Evolutionary conservation across 73 alveolate species (phyloP), one percentile per base, ranked within the genome.

Genomic region (Paramecium bursaria): DNA sequence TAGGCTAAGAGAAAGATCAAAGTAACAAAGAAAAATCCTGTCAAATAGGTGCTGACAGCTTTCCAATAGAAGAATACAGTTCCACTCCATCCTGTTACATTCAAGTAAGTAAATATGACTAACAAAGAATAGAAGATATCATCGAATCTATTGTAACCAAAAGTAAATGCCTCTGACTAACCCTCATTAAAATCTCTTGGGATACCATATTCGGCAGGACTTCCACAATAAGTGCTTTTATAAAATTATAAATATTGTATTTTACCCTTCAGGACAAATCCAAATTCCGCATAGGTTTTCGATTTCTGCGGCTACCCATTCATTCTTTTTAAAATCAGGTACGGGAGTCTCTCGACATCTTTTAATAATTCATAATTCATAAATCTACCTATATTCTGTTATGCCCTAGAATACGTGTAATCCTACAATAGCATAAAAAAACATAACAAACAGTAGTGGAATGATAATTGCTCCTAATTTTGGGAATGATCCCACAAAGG

Each of bases 261-360:
- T n/a, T n/a, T n/a, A n/a, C n/a, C n/a, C n/a, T n/a, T 35, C 82
- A 7, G 82, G 82, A 42, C 82, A 67, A 11, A 39, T 33, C 57
- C 60, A 39, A n/a, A 67, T 67, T 3, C 82, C 82, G 33, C 82
- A 67, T 14, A 67, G 21, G 2, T 67, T 17, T 67, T 3, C 6
- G 1, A 31, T 11, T 11, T 44, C 60, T 17, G n/a, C 57, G 0
- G 82, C 82, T 17, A 14, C 11, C 82, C 82, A 67, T 1, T 2
- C 31, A 33, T 39, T 26, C 15, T 67, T 26, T 15, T 9, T n/a
- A n/a, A n/a, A n/a, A n/a, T n/a, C 23, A 4, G 89, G 89, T 14
- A 53, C 80, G 3, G 80, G 44, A 0, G 89, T 79, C 19, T 53
- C 31, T 25, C 89, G 19, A 17, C 89, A 79, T 55, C 89, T n/a